Conservation (phyloP, 768 basidiomycete genomes). For the Auricularia sp. region DNA sequence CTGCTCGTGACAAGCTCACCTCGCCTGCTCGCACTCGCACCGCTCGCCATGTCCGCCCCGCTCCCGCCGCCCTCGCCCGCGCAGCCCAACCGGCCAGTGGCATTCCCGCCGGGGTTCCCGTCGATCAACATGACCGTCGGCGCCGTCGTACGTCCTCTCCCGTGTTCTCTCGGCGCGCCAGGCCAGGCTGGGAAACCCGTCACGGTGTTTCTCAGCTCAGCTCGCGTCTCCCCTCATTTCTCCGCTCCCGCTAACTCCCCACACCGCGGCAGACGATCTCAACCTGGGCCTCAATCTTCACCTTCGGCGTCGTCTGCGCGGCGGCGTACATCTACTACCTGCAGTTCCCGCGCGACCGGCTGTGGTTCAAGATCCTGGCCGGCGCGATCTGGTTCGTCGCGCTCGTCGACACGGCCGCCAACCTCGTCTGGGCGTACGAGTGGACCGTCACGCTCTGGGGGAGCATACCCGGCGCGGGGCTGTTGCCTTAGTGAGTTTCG, state of each 20-base stretch:
- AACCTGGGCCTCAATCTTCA: background rate
- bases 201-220: too few relatives aligned
- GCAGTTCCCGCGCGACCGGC: background rate
- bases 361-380: background rate
- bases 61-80: background rate
- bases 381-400: background rate
- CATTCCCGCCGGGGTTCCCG: background rate
- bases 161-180: too few relatives aligned
- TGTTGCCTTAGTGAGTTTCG: background rate
- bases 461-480: background rate
- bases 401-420: background rate
- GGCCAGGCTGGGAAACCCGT: too few relatives aligned
- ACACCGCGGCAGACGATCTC: background rate
- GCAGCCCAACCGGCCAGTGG: background rate
- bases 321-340: background rate
- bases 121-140: background rate
- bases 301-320: background rate
- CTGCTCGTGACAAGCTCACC: too few relatives aligned
- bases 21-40: background rate
- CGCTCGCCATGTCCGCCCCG: background rate
- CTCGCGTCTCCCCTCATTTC: too few relatives aligned
- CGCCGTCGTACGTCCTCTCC: background rate
- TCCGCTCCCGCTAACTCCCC: too few relatives aligned
- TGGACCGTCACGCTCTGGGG: conserved; percentile 1
- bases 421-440: background rate